Base-by-base conservation (phyloP, 2,329 filamentous ascomycete genomes). In the Pseudopyrenochaeta lycopersici region DNA sequence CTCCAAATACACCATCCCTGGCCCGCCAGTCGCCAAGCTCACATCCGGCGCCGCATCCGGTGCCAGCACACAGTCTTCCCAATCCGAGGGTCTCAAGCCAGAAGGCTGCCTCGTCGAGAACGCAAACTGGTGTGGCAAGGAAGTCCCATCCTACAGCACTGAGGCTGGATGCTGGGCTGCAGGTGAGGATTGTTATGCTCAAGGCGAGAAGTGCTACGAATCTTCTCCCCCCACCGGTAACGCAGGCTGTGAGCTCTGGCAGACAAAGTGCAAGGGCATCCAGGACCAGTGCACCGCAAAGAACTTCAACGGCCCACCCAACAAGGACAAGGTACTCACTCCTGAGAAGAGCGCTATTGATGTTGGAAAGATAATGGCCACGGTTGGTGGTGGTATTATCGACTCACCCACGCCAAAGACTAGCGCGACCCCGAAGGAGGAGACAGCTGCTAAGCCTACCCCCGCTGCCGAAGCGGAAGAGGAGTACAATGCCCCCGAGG, bases 51-150 rank as follows among this genome's bases (percentile, higher is more conserved):
- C 53, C 12, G 46, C 47, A 33, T 57, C 50, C 14, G 52, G 52
- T 39, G 30, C 50, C 23, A 44, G 49, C 2, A 46, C 48, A 27
- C 55, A 55, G 53, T 63, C 52, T 38, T 62, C 62, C 2, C 80
- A 83, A 58, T 74, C 66, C 3, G 77, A 81, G 35, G 87, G 86
- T 11, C 72, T 81, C 11, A 77, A 85, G 46, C 88, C 88, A 0
- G 49, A 66, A 1, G 76, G 80, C 62, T 89, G 85, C 67, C 77
- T 90, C 32, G 67, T 88, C 54, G 85, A 86, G 67, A 90, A 90
- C 68, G 88, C 79, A 53, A 91, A 92, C 77, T 92, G 88, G 89
- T 90, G 87, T 74, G 88, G 82, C 46, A 78, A 81, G 54, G 83
- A 90, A 66, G 80, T 91, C 1, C 71, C 82, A 0, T 64, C 74